Base-by-base conservation (phyloP, 164 flowering plant species). In the Akebia trifoliata region DNA sequence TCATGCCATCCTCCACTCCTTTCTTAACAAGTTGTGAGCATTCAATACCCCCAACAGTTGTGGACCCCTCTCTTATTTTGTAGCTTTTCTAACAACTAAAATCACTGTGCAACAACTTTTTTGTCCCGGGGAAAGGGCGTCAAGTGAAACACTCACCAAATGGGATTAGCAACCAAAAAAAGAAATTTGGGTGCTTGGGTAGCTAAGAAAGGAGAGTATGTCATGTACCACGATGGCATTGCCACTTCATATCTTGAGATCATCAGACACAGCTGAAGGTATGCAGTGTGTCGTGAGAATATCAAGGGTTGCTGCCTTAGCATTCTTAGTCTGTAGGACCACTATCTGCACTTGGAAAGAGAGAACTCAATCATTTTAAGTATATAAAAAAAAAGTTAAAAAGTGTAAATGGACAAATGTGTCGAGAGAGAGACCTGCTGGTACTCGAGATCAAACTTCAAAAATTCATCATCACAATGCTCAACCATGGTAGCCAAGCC, bases 241-340 rank as follows among this genome's bases (percentile, higher is more conserved):
- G 25, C 46, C 36, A 30, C 37, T 37, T 82, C 73, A n/a, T n/a
- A n/a, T n/a, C n/a, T 78, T 82, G 51, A 87, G 91, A 72, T 90
- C 97, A 54, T 84, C 91, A 1, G 97, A 87, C 80, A 84, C 82
- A 44, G 91, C 90, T 9, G 93, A 83, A 28, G 95, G 95, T 67
- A 90, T 90, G 76, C 97, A 87, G 39, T 90, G 90, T 1, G 84
- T 90, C 8, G 78, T 43, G 32, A 90, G 86, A 59, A 90, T 81
- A 67, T 90, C 91, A 28, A 65, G 64, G 29, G 96, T 87, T 20
- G 96, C 97, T 40, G 84, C 92, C 65, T 85, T 87, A 25, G 95
- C 90, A 7, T 75, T 75, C 66, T 76, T 64, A 21, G 91, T 81
- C 46, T 74, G 69, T 24, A 90, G 79, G 60, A 86, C 94, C 14